Evolutionary conservation across 2,329 filamentous ascomycete species (phyloP), one percentile per base, ranked within the genome.

Genomic region (Fusarium sp.): DNA sequence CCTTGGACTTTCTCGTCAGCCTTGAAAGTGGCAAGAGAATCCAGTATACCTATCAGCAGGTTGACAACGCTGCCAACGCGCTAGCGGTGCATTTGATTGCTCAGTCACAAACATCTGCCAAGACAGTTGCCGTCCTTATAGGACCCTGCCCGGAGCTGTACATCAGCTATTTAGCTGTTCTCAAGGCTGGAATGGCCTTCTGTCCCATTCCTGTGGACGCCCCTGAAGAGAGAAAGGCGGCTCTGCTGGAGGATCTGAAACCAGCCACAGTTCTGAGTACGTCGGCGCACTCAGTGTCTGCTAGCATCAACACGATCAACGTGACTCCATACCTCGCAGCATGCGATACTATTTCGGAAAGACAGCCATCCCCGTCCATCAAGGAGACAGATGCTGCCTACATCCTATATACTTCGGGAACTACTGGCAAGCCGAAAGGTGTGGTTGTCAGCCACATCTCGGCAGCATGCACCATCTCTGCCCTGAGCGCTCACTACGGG

Each of bases 101-200:
- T 1, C 6, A n/a, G 6, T 45, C 43, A 1, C 22, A n/a, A 4
- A 4, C 33, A n/a, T 37, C 57, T 1, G 10, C 50, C 10, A 73
- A 50, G 11, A 66, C 57, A 1, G 33, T 70, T 11, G 70, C 70
- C 0, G 33, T 72, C 1, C 22, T 59, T 0, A 63, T 72, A 1
- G 70, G 70, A 1, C 50, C 70, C 11, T 70, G 66, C 0, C 70
- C 70, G 3, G 70, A 73, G 3, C 57, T 72, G 4, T 72, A 70
- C 14, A 40, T 73, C 14, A 63, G 65, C 1, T 73, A 72, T 6
- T 1, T 72, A 0, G 70, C 70, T 11, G 61, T 43, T 12, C 35
- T 63, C 1, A 73, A 72, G 11, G 50, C 61, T 3, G 70, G 66
- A 8, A 11, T 66, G 3, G n/a, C 70, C 1, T 72, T 72, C 6